Evolutionary conservation across 441 rosid genomes (phyloP), one percentile per base, ranked within the genome.

Genomic region (Gossypium davidsonii): DNA sequence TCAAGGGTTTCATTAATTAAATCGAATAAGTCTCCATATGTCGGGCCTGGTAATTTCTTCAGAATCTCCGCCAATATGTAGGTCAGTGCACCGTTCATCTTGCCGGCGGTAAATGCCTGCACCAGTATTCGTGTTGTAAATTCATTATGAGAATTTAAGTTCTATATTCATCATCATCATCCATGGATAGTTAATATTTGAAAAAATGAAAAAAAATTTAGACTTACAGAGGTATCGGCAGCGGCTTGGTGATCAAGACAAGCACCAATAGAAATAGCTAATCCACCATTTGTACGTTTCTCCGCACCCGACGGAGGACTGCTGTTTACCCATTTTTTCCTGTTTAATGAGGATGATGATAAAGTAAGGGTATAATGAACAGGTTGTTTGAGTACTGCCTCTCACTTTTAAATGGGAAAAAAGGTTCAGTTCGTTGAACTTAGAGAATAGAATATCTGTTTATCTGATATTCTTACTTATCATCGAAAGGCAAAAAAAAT

Each of bases 41-140:
- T 83, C 26, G 72, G 26, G n/a, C 61, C 73, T 1, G 55, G 80
- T 5, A 59, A n/a, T 42, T 64, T 46, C 61, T 63, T 61, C 3
- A 84, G 21, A 5, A 77, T 64, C 5, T 79, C 73, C 42, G 77
- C 74, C 70, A 89, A 69, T 10, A 83, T 65, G 56, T 37, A 79
- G 7, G 91, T 89, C 83, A 89, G 51, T 18, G 82, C 87, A 17
- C 93, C 93, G 31, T 73, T 82, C 89, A 80, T 67, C 61, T 77
- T 79, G 25, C 81, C 81, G 1, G 70, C 77, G 1, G 70, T 60
- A 62, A 89, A 79, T 7, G 79, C 88, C 93, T 85, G 86, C 31
- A 56, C 28, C 14, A 55, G 12, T 73, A 72, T 17, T 31, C 67
- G 5, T 28, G 31, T 28, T 28, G 31, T 28, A 28, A 28, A 28